These are phyloP conservation scores for Exsudoporus floridanus DNA, from an alignment of 1,284 basidiomycete species.

Conservation along the genomic window DNA sequence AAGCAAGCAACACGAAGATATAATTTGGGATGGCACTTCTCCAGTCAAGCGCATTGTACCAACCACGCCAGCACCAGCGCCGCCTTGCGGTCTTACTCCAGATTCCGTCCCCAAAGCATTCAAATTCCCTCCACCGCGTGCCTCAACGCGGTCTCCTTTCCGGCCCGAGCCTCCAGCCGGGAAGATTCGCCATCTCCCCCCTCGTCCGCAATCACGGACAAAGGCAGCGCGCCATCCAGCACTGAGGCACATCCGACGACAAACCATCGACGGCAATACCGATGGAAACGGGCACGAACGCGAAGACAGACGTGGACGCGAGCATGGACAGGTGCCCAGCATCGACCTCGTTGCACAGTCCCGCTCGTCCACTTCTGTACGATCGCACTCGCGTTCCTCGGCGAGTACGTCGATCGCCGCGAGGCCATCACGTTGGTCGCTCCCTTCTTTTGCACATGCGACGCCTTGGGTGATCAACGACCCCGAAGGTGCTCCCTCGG, in stretches of 20 bases:
- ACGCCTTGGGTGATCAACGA: slow-evolving; percentile 5
- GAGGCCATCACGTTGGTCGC: slow-evolving; percentile 15
- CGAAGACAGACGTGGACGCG: background rate
- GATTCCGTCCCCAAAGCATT: background rate
- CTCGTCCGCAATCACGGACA: background rate
- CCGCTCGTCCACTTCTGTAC: slow-evolving; percentile 16
- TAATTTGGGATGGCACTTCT: background rate
- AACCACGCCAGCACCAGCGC: background rate
- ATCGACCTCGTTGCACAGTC: slow-evolving; percentile 25
- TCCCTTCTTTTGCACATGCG: slow-evolving; percentile 9
- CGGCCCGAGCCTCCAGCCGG: slow-evolving; percentile 7
- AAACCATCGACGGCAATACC: slow-evolving; percentile 7
- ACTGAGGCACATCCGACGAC: slow-evolving; percentile 15
- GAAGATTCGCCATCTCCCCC: background rate
- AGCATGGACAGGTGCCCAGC: slow-evolving; percentile 15
- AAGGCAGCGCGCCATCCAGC: slow-evolving; percentile 13
- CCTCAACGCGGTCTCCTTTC: slow-evolving; percentile 27
- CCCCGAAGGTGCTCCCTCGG: background rate
- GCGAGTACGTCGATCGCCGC: background rate
- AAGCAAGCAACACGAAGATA: background rate
- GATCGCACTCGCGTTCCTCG: slow-evolving; percentile 18
- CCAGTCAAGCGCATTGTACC: slow-evolving; percentile 3
- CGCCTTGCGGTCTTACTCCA: background rate
- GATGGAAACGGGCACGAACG: background rate
- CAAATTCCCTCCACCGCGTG: slow-evolving; percentile 20